Base-by-base conservation (phyloP, 148 eudicot species). In the Drosera capensis region DNA sequence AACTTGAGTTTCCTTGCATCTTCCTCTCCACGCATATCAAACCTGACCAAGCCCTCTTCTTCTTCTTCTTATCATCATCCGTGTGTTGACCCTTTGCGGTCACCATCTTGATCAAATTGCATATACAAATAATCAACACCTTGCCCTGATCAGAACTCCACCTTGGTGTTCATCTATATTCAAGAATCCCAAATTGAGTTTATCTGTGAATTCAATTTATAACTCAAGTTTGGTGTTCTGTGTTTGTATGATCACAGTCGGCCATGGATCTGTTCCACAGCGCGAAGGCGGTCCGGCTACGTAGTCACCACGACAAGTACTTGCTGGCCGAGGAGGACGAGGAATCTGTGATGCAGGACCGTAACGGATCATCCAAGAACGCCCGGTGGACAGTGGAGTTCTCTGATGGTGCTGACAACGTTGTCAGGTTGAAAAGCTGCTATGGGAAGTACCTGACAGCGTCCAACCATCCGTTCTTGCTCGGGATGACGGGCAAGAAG, bases 221-320 rank as follows among this genome's bases (percentile, higher is more conserved):
- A n/a, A n/a, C 31, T 28, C 11, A 28, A 28, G 5, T 11, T 1
- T 21, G 14, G 23, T 43, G 20, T 20, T 3, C n/a, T 19, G 0
- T 18, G 20, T 48, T 18, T 31, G 5, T 15, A n/a, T 16, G 5
- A 21, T 15, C 35, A 2, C 64, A 71, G 61, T 35, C 68, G 15
- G 86, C 61, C 36, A 86, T 86, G 85, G 94, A 86, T 19, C 54
- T 69, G 0, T 85, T 92, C 78, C 50, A 23, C 40, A 63, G 70
- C 48, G 94, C 97, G 4, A 83, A 72, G 48, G 58, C 73, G 0
- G 83, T 88, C 1, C 86, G 69, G 2, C 69, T 67, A 19, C 54
- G 55, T 2, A 58, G 71, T 52, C 54, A 25, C 62, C 63, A 62
- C 57, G 63, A 52, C 46, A 59, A 59, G 49, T 64, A 48, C 62